phyloP scores from a whole-genome alignment of 495 filamentous ascomycete species.

The Hapsidospora chrysogenum region DNA sequence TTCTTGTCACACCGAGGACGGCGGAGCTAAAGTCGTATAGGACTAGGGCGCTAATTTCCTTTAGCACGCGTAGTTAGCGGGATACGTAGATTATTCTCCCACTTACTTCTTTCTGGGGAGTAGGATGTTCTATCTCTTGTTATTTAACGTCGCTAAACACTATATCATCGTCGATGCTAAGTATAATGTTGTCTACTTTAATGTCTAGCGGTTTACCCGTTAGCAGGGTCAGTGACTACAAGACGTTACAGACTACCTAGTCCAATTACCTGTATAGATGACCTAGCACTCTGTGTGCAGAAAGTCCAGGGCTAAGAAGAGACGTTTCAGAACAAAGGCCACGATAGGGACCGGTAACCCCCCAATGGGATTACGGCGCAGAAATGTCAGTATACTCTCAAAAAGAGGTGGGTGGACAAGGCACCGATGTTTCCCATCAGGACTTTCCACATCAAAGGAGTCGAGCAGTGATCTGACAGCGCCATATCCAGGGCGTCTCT shows the following conservation, averaged over 20 bases:
- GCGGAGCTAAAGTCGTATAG: neutral
- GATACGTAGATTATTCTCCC: neutral
- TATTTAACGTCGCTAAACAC: neutral
- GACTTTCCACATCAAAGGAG: no score
- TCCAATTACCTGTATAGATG: neutral
- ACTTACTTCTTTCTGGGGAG: neutral
- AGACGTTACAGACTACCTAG: no score
- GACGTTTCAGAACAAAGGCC: no score
- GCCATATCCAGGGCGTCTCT: no score
- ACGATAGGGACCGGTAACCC: no score
- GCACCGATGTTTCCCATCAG: no score
- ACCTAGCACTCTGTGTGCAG: slow-evolving; percentile 19
- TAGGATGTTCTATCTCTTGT: neutral
- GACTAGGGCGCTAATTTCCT: neutral
- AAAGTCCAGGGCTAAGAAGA: slow-evolving; percentile 10
- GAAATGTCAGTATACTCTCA: no score
- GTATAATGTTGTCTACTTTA: neutral
- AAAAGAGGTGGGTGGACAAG: no score
- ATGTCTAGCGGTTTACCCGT: neutral
- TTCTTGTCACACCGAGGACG: neutral
- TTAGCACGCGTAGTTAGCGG: neutral
- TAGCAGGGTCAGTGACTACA: no score
- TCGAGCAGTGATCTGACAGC: no score
- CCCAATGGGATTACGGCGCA: no score
- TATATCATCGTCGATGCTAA: neutral